phyloP scores from a whole-genome alignment of 2,329 filamentous ascomycete genomes.

The Alternaria triticimaculans region DNA sequence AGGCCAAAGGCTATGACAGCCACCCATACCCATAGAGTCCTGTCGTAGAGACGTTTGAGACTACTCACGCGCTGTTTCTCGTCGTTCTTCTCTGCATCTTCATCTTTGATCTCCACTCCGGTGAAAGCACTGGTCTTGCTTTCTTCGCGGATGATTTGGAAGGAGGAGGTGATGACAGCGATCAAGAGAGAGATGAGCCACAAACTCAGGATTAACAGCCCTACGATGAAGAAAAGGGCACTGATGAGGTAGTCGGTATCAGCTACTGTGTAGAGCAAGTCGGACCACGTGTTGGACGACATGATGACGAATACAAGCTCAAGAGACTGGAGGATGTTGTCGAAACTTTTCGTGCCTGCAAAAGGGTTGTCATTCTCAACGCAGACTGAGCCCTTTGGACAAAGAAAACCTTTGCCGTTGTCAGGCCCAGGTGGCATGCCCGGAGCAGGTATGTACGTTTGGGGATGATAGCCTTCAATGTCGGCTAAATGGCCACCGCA shows the following conservation, averaged over 20 bases:
- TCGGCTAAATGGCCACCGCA: conserved; percentile 78
- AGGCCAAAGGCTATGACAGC: conserved; percentile 79
- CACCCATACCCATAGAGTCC: conserved; percentile 79
- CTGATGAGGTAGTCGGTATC: conserved; percentile 89
- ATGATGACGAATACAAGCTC: conserved; percentile 98
- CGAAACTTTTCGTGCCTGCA: conserved; percentile 88
- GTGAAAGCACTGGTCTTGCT: conserved; percentile 94
- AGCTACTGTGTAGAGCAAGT: conserved; percentile 91
- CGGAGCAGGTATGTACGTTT: conserved; percentile 69
- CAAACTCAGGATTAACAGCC: conserved; percentile 89
- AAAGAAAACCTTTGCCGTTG: conserved; percentile 79
- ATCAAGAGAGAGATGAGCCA: conserved; percentile 96
- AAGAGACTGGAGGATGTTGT: conserved; percentile 90
- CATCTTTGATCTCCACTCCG: conserved; percentile 64
- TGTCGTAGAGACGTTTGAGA: conserved; percentile 76
- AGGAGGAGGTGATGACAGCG: conserved; percentile 97
- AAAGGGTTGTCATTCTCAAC: conserved; percentile 80
- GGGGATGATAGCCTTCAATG: conserved; percentile 44
- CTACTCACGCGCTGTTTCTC: conserved; percentile 53
- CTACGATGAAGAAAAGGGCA: conserved; percentile 74
- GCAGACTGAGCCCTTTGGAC: conserved; percentile 82
- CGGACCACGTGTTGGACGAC: conserved; percentile 96
- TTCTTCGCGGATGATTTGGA: conserved; percentile 97
- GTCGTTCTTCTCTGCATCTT: conserved; percentile 38
- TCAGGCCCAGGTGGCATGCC: conserved; percentile 54